Percentiles rank a stretch among this genome's conserved stretches.
phyloP scores from a whole-genome alignment of 2,329 filamentous ascomycete species.

The Pleomassaria siparia region DNA sequence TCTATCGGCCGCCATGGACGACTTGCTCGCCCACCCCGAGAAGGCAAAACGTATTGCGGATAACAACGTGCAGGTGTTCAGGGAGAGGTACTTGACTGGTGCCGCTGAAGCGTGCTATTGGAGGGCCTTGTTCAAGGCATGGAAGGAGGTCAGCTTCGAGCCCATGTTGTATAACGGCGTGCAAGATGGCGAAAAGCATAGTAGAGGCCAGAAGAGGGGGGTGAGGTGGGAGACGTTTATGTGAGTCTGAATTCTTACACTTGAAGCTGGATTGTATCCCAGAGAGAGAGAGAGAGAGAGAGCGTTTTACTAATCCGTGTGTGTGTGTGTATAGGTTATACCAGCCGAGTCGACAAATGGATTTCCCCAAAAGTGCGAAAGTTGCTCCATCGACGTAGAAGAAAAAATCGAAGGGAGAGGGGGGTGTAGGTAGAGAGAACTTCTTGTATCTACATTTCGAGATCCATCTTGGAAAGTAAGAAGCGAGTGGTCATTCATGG shows the following conservation, averaged over 20 bases:
- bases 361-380: conserved; percentile 13
- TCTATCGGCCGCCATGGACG: conserved; percentile 30
- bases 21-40: conserved; percentile 34
- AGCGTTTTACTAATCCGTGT: too few species aligned
- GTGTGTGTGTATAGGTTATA: conserved; percentile 17
- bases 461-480: background rate
- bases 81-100: conserved; percentile 35
- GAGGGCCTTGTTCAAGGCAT: conserved; percentile 25
- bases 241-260: conserved; percentile 16
- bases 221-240: conserved; percentile 37
- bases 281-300: too few species aligned
- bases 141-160: conserved; percentile 30
- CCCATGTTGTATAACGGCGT: conserved; percentile 27
- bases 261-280: background rate
- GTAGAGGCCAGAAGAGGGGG: conserved; percentile 27
- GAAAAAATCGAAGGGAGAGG: background rate
- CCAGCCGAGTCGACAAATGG: conserved; percentile 16
- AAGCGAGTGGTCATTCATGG: background rate
- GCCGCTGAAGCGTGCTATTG: conserved; percentile 40
- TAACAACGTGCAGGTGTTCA: conserved; percentile 31
- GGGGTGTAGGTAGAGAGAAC: too few species aligned
- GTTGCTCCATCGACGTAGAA: background rate
- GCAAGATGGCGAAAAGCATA: conserved; percentile 19
- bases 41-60: conserved; percentile 38
- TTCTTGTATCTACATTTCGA: too few species aligned